Evolutionary conservation across 768 basidiomycete species (phyloP).

Genomic region (Guyanaporus albipodus): DNA sequence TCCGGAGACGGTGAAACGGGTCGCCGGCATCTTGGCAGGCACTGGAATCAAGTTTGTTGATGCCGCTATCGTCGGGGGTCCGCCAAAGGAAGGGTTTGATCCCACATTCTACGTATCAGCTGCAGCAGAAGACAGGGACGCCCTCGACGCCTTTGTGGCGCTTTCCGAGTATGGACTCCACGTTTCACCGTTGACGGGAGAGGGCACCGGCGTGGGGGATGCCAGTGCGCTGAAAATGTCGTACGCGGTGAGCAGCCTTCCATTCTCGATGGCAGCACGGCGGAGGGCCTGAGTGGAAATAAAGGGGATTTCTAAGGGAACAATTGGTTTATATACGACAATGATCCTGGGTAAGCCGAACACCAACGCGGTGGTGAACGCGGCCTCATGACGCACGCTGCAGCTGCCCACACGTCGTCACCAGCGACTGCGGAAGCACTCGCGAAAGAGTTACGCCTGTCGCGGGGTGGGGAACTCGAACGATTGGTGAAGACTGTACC

Average conservation of each 20-base stretch:
- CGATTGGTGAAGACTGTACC: conserved; percentile 39
- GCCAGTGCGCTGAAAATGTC: conserved; percentile 65
- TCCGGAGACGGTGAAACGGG: conserved; percentile 45
- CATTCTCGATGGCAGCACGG: neutral
- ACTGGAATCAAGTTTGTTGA: conserved; percentile 47
- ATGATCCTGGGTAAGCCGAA: conserved; percentile 48
- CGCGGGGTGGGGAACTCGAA: conserved; percentile 43
- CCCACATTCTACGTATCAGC: conserved; percentile 56
- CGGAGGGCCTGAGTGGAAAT: neutral
- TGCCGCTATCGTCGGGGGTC: conserved; percentile 54
- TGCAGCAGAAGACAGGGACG: conserved; percentile 26
- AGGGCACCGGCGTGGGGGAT: conserved; percentile 48
- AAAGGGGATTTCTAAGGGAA: conserved; percentile 56
- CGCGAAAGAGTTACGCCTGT: conserved; percentile 43
- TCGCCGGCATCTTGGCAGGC: conserved; percentile 42
- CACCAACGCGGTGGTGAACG: neutral
- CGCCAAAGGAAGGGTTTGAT: conserved; percentile 44
- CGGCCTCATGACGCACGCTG: conserved; percentile 1
- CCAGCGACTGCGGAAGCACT: conserved; percentile 60
- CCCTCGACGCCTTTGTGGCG: conserved; percentile 38
- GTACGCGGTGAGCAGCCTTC: conserved; percentile 45
- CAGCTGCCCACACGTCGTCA: conserved; percentile 54
- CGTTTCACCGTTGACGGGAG: conserved; percentile 42
- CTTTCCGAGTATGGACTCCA: conserved; percentile 45
- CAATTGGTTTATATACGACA: conserved; percentile 48